Evolutionary conservation across 306 rosid genomes (phyloP), one percentile per base, ranked within the genome.

Genomic region (Rosa chinensis): DNA sequence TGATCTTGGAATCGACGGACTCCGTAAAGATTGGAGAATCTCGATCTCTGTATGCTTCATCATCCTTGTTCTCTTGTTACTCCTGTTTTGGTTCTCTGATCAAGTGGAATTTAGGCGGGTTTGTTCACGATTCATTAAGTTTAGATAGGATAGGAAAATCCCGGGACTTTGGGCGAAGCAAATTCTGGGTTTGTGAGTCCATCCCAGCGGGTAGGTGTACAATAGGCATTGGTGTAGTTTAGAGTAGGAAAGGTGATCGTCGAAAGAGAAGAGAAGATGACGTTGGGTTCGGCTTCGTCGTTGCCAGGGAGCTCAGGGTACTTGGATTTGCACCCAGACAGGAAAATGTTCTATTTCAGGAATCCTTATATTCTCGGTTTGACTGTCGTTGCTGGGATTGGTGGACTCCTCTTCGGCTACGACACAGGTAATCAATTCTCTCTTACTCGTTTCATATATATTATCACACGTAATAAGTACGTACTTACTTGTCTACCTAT

Each of bases 331-430:
- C 78, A 85, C 17, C 89, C 91, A 32, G 91, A 88, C 55, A 77
- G 89, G 62, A 84, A 88, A 79, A 81, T 88, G 78, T 70, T 78
- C n/a, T 81, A 70, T 74, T 83, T 88, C 70, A 81, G 81, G 85
- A 88, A 88, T 18, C 64, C 83, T 14, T 88, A 85, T 25, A 82
- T 88, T 64, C 79, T 88, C 20, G 69, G 87, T 56, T 77, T 88
- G 23, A 88, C 91, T 35, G 63, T 85, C 4, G 87, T 83, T 39
- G 89, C 91, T 47, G 91, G 91, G 58, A 88, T 85, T 45, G 91
- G 91, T 47, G 91, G 91, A 5, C 72, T 88, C 56, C 91, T 88
- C 43, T 88, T 88, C 64, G 91, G 91, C 58, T 88, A 88, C 80
- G 91, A 88, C 73, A 85, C 91, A 48, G 90, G 90, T 87, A 45